phyloP scores from a whole-genome alignment of 2,329 filamentous ascomycete species.

The Delphinella strobiligena region DNA sequence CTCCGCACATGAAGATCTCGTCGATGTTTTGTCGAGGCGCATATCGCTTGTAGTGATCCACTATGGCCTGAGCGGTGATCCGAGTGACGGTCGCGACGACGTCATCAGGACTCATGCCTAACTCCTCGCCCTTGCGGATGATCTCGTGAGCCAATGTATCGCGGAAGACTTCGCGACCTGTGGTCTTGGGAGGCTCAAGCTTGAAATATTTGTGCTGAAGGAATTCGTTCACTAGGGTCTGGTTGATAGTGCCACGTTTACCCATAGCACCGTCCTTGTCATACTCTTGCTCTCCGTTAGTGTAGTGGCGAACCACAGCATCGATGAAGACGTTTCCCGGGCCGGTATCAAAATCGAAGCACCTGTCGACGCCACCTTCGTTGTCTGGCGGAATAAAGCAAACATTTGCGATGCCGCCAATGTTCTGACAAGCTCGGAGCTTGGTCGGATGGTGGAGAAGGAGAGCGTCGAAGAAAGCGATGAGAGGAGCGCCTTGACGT shows the following conservation, averaged over 20 bases:
- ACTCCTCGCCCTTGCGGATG: conserved; percentile 34
- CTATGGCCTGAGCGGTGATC: conserved; percentile 47
- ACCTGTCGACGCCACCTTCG: conserved; percentile 18
- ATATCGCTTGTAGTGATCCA: conserved; percentile 38
- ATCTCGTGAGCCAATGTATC: conserved; percentile 43
- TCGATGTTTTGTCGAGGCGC: conserved; percentile 34
- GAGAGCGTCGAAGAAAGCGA: conserved; percentile 46
- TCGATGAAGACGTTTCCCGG: conserved; percentile 23
- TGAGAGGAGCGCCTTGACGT: conserved; percentile 43
- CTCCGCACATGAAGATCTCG: conserved; percentile 51
- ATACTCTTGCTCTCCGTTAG: conserved; percentile 19
- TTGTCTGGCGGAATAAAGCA: conserved; percentile 45
- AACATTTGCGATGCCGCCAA: conserved; percentile 49
- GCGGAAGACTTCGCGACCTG: conserved; percentile 47
- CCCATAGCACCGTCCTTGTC: conserved; percentile 21
- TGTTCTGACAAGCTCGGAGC: conserved; percentile 48
- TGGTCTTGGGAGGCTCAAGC: conserved; percentile 42
- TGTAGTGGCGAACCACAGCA: conserved; percentile 18
- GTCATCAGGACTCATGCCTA: conserved; percentile 37
- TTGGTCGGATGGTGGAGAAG: conserved; percentile 45
- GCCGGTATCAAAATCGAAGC: conserved; percentile 21
- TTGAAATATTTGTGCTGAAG: conserved; percentile 36
- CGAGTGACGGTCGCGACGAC: conserved; percentile 47
- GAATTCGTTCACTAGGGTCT: conserved; percentile 20
- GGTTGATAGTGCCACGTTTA: conserved; percentile 16